These are phyloP conservation scores for Ophiobolus disseminans DNA, from an alignment of 2,329 filamentous ascomycete species.

Conservation along the genomic window DNA sequence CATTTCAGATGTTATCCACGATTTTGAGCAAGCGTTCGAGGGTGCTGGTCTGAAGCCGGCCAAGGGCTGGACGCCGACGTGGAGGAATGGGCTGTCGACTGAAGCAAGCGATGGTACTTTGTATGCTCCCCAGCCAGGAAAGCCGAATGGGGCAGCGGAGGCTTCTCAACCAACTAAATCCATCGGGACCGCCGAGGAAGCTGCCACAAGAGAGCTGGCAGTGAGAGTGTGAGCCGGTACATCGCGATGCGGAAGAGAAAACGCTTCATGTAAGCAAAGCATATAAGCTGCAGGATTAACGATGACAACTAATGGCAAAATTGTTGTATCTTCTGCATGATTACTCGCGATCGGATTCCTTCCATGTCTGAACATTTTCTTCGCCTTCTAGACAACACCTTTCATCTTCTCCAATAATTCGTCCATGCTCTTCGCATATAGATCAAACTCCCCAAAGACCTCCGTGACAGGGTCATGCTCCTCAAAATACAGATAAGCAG, in stretches of 20 bases:
- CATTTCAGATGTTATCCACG: constrained; percentile 28
- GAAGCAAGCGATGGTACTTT: constrained; percentile 23
- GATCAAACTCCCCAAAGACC: constrained; percentile 32
- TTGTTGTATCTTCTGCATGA: too few relatives aligned
- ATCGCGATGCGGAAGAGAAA: too few relatives aligned
- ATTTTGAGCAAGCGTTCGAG: constrained; percentile 30
- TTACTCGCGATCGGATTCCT: too few relatives aligned
- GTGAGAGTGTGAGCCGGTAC: background rate
- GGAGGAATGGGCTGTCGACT: constrained; percentile 16
- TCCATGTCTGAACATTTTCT: too few relatives aligned
- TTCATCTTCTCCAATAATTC: constrained; percentile 29
- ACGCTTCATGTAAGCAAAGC: too few relatives aligned
- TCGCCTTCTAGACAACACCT: constrained; percentile 1
- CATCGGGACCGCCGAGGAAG: background rate
- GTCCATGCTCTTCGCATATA: constrained; percentile 33
- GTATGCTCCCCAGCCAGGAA: constrained; percentile 20
- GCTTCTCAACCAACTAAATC: background rate
- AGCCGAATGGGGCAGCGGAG: constrained; percentile 3
- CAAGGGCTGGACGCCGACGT: constrained; percentile 18
- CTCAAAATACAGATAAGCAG: constrained; percentile 33
- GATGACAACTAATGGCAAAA: too few relatives aligned
- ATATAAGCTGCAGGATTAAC: too few relatives aligned
- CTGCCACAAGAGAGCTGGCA: constrained; percentile 3
- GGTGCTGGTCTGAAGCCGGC: constrained; percentile 15
- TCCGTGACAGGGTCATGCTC: constrained; percentile 32